phyloP scores from a whole-genome alignment of 139 green algal genomes.

The Edaphochlamys debaryana region DNA sequence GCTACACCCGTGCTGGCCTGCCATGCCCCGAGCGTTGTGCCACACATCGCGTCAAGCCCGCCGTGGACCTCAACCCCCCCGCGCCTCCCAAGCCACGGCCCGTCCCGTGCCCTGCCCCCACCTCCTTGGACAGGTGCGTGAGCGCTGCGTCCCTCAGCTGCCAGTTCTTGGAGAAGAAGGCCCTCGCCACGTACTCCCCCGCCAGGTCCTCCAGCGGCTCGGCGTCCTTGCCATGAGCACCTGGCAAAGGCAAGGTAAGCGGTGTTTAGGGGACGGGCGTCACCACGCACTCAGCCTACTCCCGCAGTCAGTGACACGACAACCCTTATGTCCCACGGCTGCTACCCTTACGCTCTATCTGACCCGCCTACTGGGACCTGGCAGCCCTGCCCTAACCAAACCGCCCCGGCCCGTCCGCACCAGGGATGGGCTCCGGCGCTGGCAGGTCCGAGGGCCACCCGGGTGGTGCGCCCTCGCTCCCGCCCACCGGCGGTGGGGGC shows the following conservation, averaged over 20 bases:
- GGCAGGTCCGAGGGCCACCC: conserved; percentile 83
- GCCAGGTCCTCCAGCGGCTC: conserved; percentile 69
- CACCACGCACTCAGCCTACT: neutral
- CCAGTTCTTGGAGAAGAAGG: conserved; percentile 83
- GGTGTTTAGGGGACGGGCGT: too few species aligned
- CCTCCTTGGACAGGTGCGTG: conserved; percentile 23
- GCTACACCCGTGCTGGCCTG: too few species aligned
- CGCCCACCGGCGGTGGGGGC: neutral
- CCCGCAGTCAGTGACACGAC: neutral
- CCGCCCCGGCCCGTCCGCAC: too few species aligned
- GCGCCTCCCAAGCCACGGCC: too few species aligned
- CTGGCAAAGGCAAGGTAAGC: neutral
- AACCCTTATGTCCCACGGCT: too few species aligned
- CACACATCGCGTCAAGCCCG: too few species aligned
- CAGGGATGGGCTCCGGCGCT: conserved; percentile 70
- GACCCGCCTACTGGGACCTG: too few species aligned
- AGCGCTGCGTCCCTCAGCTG: conserved; percentile 86
- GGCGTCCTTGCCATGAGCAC: conserved; percentile 60
- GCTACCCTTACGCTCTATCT: too few species aligned
- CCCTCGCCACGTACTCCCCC: conserved; percentile 78
- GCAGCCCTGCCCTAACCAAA: too few species aligned
- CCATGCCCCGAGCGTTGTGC: too few species aligned
- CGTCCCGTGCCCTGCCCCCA: too few species aligned
- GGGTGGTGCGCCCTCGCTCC: conserved; percentile 22
- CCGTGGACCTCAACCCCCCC: too few species aligned